Conservation (phyloP, 495 filamentous ascomycete genomes). For the Penicillium dipodomyicola region DNA sequence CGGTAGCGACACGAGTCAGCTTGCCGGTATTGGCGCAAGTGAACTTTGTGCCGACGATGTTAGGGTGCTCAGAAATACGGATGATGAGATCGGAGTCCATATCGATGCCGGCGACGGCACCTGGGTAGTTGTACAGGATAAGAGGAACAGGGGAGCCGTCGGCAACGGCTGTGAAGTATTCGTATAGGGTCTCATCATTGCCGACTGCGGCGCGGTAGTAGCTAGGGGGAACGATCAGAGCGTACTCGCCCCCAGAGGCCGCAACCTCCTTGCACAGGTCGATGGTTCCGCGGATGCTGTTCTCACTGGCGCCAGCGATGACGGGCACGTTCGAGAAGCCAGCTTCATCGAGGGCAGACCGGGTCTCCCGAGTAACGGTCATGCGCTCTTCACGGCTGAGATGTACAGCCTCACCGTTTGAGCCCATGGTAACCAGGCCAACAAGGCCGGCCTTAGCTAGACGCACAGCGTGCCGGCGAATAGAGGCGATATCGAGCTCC, state of each 20-base stretch:
- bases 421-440: conserved; percentile 84
- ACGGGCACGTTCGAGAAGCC: conserved; percentile 74
- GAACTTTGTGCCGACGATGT: conserved; percentile 87
- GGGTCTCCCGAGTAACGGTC: conserved; percentile 72
- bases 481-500: conserved; percentile 74
- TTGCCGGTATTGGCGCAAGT: conserved; percentile 90
- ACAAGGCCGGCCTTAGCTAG: conserved; percentile 79
- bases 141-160: conserved; percentile 72
- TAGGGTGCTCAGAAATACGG: conserved; percentile 74
- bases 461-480: conserved; percentile 76
- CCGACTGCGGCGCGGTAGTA: conserved; percentile 77
- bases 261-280: conserved; percentile 67
- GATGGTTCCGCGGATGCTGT: conserved; percentile 74
- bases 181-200: conserved; percentile 71
- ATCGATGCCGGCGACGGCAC: conserved; percentile 86
- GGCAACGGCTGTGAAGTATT: conserved; percentile 75
- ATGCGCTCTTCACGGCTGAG: conserved; percentile 71
- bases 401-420: conserved; percentile 86
- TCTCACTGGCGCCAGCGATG: conserved; percentile 76
- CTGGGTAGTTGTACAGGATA: conserved; percentile 90
- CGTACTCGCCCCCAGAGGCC: conserved; percentile 72
- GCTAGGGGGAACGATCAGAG: conserved; percentile 72
- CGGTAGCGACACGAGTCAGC: conserved; percentile 76
- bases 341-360: conserved; percentile 78
- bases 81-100: conserved; percentile 89